phyloP scores from a whole-genome alignment of 1,139 yeast species.

The Yamadazyma songkhlaensis region DNA sequence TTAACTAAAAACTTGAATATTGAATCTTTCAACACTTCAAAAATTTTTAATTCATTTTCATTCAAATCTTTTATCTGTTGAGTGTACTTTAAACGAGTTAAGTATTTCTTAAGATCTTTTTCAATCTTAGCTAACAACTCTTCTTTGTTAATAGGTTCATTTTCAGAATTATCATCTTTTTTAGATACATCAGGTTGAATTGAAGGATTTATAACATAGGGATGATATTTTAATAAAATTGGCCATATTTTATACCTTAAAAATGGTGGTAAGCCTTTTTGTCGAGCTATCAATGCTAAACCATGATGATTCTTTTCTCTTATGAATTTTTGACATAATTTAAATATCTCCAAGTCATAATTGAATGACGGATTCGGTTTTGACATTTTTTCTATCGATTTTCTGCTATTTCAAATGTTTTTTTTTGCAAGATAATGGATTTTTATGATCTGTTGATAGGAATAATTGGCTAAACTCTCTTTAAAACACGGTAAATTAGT shows the following conservation, averaged over 20 bases:
- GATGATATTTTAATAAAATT: constrained; percentile 72
- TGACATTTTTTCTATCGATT: too few species aligned
- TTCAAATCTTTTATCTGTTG: constrained; percentile 7
- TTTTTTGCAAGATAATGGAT: too few species aligned
- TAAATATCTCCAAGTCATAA: constrained; percentile 40
- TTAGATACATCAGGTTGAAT: constrained; percentile 50
- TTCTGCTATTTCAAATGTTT: too few species aligned
- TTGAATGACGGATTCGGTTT: constrained; percentile 30
- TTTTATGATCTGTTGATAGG: too few species aligned
- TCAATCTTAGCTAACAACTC: constrained; percentile 35
- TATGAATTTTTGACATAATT: constrained; percentile 40
- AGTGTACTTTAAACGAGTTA: constrained; percentile 35
- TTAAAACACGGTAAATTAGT: too few species aligned
- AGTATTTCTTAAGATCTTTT: constrained; percentile 52
- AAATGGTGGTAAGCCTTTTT: constrained; percentile 82
- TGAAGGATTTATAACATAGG: constrained; percentile 76
- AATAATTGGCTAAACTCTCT: too few species aligned
- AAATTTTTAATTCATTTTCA: constrained; percentile 49
- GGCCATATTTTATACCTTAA: constrained; percentile 86
- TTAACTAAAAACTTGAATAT: constrained; percentile 62
- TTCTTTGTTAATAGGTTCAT: constrained; percentile 15
- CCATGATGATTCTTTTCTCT: constrained; percentile 58
- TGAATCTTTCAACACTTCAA: constrained; percentile 58
- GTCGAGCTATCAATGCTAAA: constrained; percentile 77
- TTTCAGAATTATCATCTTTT: neutral